A percentile compares a stretch with the other conserved stretches of the same genome.
Conservation (phyloP, 345 rosid species). For the Streptanthus diversifolius region DNA sequence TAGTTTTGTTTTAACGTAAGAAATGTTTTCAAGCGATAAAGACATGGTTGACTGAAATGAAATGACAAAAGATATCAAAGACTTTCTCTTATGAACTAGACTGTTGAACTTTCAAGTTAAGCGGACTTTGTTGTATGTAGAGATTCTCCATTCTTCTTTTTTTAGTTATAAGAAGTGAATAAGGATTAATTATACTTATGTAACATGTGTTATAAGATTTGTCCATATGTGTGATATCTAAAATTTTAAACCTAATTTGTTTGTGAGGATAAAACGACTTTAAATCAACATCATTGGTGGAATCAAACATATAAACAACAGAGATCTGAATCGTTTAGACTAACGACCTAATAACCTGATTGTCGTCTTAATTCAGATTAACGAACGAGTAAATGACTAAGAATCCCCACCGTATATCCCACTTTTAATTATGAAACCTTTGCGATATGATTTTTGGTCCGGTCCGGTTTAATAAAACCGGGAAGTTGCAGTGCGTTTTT, state of each 20-base stretch:
- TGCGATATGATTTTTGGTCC: not conserved
- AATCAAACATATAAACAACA: not conserved
- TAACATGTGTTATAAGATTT: not conserved
- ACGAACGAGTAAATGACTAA: too few species aligned
- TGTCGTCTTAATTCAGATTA: not conserved
- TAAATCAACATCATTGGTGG: not conserved
- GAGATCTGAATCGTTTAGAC: not conserved
- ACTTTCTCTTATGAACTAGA: not conserved
- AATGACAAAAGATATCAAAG: not conserved
- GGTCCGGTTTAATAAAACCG: conserved; percentile 6
- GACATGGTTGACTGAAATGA: not conserved
- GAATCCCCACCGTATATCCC: too few species aligned
- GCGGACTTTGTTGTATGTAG: not conserved
- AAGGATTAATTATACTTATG: not conserved
- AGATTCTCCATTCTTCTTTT: not conserved
- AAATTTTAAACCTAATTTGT: not conserved
- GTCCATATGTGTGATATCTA: not conserved
- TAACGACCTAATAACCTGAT: not conserved
- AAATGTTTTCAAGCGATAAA: not conserved
- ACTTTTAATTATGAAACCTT: not conserved
- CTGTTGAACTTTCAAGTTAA: conserved; percentile 15
- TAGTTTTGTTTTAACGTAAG: not conserved
- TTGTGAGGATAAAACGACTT: not conserved
- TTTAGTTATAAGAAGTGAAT: not conserved
- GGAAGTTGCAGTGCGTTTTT: not conserved